Evolutionary conservation across 768 basidiomycete species (phyloP).

Genomic region (Agaricus bisporus): DNA sequence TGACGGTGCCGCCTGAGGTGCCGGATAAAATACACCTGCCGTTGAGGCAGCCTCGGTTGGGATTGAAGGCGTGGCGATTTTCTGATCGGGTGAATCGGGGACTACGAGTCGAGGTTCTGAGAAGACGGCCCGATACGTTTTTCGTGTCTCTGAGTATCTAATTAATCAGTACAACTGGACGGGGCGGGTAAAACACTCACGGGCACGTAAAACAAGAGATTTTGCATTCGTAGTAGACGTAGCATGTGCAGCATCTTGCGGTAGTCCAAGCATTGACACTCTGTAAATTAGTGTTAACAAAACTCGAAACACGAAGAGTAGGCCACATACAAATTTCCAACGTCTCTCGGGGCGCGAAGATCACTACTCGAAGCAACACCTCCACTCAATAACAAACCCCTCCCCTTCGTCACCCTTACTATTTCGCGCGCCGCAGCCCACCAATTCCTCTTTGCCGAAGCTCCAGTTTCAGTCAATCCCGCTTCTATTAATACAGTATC

Average conservation of each 20-base stretch:
- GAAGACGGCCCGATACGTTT: conserved; percentile 73
- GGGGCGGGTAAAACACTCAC: conserved; percentile 36
- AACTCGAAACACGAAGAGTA: background rate
- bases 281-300: conserved; percentile 28
- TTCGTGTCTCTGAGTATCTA: conserved; percentile 58
- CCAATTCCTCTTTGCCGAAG: conserved; percentile 69
- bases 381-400: conserved; percentile 65
- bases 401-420: conserved; percentile 75
- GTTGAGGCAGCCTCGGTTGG: background rate
- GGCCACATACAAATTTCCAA: conserved; percentile 63
- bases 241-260: conserved; percentile 64
- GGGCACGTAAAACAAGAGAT: conserved; percentile 65
- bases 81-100: conserved; percentile 21
- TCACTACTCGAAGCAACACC: conserved; percentile 58
- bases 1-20: background rate
- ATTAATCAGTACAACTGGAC: background rate
- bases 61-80: background rate
- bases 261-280: conserved; percentile 57
- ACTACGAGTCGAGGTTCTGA: conserved; percentile 69
- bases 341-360: conserved; percentile 64
- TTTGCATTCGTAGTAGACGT: conserved; percentile 56
- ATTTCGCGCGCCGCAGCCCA: conserved; percentile 78
- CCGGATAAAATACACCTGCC: background rate
- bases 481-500: conserved; percentile 38
- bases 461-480: conserved; percentile 46